Base-by-base conservation (phyloP, 345 rosid species). In the Garcia nutans region DNA sequence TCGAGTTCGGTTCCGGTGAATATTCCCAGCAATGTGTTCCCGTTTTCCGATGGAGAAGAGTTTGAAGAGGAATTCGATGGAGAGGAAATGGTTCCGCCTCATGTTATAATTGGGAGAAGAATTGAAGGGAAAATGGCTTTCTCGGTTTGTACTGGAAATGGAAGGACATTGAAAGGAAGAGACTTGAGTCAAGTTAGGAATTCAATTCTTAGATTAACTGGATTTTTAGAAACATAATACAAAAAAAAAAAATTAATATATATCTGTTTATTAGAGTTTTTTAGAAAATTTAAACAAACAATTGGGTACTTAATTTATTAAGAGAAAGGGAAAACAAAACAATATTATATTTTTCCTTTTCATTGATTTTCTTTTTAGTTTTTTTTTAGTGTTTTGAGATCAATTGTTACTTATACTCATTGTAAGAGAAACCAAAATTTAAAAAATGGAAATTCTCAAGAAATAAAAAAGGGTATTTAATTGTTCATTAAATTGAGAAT, bases 151-250 rank as follows among this genome's bases (percentile, higher is more conserved):
- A 78, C 91, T 6, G 96, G 97, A 26, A 89, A 88, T 77, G 99
- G 99, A 64, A 85, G 99, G 74, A 90, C 88, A 17, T 88, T 95
- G 13, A 93, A 89, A 72, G 99, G 99, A 26, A 85, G 97, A 60
- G 87, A 93, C 73, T 83, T 95, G 86, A 86, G 93, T 19, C 85
- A 83, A 76, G 93, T 93, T 63, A 81, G 99, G 74, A 88, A 93
- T 83, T 86, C 96, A 6, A 78, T 95, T 78, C 92, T 95, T 54
- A 77, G 94, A 68, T 80, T 91, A 92, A 95, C 99, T 23, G 99
- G 97, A 20, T 93, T 93, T 84, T 82, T 93, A 81, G 99, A 94
- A 85, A 77, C 88, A 9, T 91, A 12, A 56, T 45, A 16, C 10
- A 47, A 47, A 47, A 8, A 11, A 45, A 45, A 8, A 13, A 47